Conservation (phyloP, 1,284 basidiomycete species). For the Ceratobasidium sp. region DNA sequence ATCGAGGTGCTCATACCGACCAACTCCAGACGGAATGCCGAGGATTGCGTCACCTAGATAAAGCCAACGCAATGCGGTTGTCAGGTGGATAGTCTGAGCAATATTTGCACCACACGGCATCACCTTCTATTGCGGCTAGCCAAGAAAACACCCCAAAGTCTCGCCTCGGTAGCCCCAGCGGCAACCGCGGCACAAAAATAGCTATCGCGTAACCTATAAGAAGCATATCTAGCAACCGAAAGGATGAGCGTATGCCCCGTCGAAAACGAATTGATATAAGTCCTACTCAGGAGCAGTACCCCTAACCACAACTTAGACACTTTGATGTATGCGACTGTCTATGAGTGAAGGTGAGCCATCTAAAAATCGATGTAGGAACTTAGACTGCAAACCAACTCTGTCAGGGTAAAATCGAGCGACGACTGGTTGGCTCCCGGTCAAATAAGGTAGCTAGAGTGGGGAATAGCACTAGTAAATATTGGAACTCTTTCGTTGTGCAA, state of each 20-base stretch:
- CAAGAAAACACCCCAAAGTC: conserved; percentile 44
- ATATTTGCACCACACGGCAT: neutral
- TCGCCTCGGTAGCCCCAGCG: conserved; percentile 36
- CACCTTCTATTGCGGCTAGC: conserved; percentile 41
- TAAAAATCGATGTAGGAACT: neutral
- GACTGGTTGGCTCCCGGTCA: conserved; percentile 30
- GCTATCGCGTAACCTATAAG: conserved; percentile 30
- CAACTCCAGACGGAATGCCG: conserved; percentile 23
- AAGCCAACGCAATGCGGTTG: neutral
- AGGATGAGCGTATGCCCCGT: no score
- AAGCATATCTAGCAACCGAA: conserved; percentile 22
- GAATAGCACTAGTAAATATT: neutral
- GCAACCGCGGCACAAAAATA: conserved; percentile 39
- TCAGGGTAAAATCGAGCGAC: conserved; percentile 24
- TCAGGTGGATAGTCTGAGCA: neutral
- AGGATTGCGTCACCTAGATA: conserved; percentile 31
- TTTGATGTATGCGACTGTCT: conserved; percentile 34
- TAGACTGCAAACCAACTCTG: neutral
- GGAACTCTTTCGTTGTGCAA: no score
- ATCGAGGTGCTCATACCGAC: conserved; percentile 36
- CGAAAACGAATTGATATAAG: neutral
- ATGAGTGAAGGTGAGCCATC: neutral
- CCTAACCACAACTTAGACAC: conserved; percentile 33
- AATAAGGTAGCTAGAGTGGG: conserved; percentile 19
- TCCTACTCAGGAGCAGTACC: conserved; percentile 14